Conservation (phyloP, 1,284 basidiomycete species). For the Leccinum fallax region DNA sequence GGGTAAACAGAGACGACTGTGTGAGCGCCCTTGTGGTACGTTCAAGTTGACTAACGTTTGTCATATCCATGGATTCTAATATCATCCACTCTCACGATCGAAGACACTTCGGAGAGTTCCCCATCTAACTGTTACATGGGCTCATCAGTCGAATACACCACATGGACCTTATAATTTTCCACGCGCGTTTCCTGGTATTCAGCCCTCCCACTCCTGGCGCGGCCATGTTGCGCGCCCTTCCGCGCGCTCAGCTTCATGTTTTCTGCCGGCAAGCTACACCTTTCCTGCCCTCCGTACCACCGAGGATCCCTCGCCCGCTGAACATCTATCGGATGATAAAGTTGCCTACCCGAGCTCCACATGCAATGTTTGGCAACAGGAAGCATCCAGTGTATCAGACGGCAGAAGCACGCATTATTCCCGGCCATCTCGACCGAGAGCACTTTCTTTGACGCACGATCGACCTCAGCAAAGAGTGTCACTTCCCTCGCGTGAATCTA, state of each 20-base stretch:
- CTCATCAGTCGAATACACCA: constrained; percentile 50
- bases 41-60: constrained; percentile 5
- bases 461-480: constrained; percentile 23
- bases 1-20: constrained; percentile 72
- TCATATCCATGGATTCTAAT: constrained; percentile 7
- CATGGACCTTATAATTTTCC: constrained; percentile 19
- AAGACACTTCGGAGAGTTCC: constrained; percentile 70
- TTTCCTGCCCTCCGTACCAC: constrained; percentile 19
- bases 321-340: constrained; percentile 4
- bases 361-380: constrained; percentile 20
- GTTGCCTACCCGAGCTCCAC: constrained; percentile 1
- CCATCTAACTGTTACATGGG: constrained; percentile 77
- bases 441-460: constrained; percentile 32
- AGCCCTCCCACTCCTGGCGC: constrained; percentile 29
- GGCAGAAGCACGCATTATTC: constrained; percentile 5
- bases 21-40: constrained; percentile 68
- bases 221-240: constrained; percentile 7
- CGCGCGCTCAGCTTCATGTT: constrained; percentile 18
- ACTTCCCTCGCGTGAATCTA: constrained; percentile 34
- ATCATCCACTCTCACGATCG: constrained; percentile 1
- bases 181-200: constrained; percentile 12
- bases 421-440: constrained; percentile 29
- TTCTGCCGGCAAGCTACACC: constrained; percentile 27
- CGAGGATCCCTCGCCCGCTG: background rate
- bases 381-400: background rate